Evolutionary conservation across 139 green algal species (phyloP), one percentile per base, ranked within the genome.

Genomic region (Tetradesmus lagerheimii): DNA sequence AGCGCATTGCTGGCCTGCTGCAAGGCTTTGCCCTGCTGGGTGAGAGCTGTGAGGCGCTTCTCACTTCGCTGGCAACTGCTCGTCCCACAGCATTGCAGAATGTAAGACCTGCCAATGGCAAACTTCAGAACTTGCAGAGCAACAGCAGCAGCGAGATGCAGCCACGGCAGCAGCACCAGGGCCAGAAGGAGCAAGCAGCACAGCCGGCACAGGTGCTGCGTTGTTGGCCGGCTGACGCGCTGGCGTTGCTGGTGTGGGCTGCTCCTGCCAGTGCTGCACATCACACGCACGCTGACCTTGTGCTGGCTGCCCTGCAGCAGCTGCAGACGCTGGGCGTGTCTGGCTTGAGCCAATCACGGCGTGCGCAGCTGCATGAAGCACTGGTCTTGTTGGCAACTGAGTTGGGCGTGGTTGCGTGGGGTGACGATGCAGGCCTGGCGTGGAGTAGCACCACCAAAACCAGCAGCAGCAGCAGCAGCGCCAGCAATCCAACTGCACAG

Each of bases 11-110:
- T 43, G 85, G 41, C 12, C 45, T 89, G 34, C 25, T 83, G 5
- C 85, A 89, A 38, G 74, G 85, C 43, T 89, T 89, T 75, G 85
- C 71, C 15, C 38, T 53, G 34, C 43, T 89, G 85, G 74, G 85
- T 34, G 31, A 77, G 5, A 39, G 14, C 25, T 62, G n/a, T 37
- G 83, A 62, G 27, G 20, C 43, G 11, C 64, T 88, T 23, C 45
- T 88, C 11, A 12, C 14, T 29, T 64, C 83, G 2, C 64, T 88
- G 83, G 71, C 71, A 41, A 9, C 77, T 35, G 77, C 77, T 16
- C 1, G 4, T 4, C 23, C 77, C 34, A 23, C 34, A 83, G 31
- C 20, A 83, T 39, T 45, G 34, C n/a, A n/a, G 38, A 53, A 18
- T 77, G 15, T 16, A 12, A 35, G 47, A 29, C 45, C 50, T 47